Evolutionary conservation across 1,284 basidiomycete genomes (phyloP), one percentile per base, ranked within the genome.

Genomic region (Trametes versicolor): DNA sequence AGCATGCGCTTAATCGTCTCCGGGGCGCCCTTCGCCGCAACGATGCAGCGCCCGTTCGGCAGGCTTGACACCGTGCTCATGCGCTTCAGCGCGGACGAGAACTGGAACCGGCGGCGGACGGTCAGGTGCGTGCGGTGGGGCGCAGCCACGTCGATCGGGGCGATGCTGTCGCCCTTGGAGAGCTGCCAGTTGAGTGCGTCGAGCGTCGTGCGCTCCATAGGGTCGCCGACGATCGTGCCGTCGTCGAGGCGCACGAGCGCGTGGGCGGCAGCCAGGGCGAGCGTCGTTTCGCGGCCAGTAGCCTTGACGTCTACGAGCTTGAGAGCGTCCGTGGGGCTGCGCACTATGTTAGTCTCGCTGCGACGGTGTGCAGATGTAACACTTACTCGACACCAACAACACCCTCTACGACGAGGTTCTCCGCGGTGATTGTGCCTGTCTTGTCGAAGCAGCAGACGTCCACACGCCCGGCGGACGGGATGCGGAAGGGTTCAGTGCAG

Each of bases 361-460:
- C 56, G 53, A 50, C 17, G 3, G 58, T 49, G 34, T 47, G 39
- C 29, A 56, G 37, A 13, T 1, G 21, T 10, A 21, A 21, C 15
- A 81, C 92, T 73, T 72, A 96, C 95, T 95, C 86, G 34, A 96
- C 85, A 62, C 96, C 96, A 45, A 86, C 93, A 41, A 98, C 87
- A 67, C 96, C 97, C 77, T 98, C 95, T 0, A 98, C 85, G 15
- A 98, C 95, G n/a, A 98, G 81, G 77, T 96, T 91, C 77, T 98
- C 96, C 0, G 95, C 94, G 0, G 96, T 98, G 69, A 98, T 97
- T 0, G 96, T 98, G 36, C 96, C 97, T 0, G 96, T 98, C 84
- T 98, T 98, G 81, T 98, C 96, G 72, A 98, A 98, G 79, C 97
- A 98, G 78, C 96, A 98, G 13, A 98, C 92, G 71, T 98, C 96